Evolutionary conservation across 176 grass and related monocot species (phyloP), one percentile per base, ranked within the genome.

Genomic region (Cenchrus fungigraminus): DNA sequence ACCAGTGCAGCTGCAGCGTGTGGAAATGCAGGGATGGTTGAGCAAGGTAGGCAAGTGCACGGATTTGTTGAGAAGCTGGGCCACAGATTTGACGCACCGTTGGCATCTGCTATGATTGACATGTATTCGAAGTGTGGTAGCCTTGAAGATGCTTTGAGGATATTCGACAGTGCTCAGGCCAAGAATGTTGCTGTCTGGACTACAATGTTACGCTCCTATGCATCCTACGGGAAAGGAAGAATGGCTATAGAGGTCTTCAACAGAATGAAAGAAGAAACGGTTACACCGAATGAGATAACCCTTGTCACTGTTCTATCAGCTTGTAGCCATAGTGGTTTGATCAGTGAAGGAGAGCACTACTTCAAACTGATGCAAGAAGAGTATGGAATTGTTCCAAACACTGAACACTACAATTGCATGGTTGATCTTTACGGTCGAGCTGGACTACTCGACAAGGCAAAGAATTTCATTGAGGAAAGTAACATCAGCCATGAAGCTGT

Each of bases 351-450:
- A 45, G 77, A 73, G 7, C 28, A 53, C 16, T 92, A 81, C 78
- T 92, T 92, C 72, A 89, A 53, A 31, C 77, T 69, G 17, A 89
- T 92, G 91, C 84, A 81, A 74, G 76, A 84, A 77, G 81, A 84
- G 15, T 81, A 89, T 66, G 77, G 65, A 70, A 92, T 92, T 81
- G 76, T 73, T 87, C 92, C 87, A n/a, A 80, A 68, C 71, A 84
- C 78, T 19, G 86, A 91, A 19, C 92, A 94, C 62, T 91, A 85
- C 56, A 91, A 88, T 84, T 91, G 92, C 60, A 91, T 94, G 84
- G 92, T 94, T 56, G 92, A 94, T 87, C 92, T 94, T 72, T 91
- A 87, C 4, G 84, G 89, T 29, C 84, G 89, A 82, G 72, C 92
- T 73, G 92, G 92, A 54, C 65, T 94, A 53, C 80, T 94, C 0